Evolutionary conservation across 345 rosid species (phyloP).

Genomic region (Kernera saxatilis): DNA sequence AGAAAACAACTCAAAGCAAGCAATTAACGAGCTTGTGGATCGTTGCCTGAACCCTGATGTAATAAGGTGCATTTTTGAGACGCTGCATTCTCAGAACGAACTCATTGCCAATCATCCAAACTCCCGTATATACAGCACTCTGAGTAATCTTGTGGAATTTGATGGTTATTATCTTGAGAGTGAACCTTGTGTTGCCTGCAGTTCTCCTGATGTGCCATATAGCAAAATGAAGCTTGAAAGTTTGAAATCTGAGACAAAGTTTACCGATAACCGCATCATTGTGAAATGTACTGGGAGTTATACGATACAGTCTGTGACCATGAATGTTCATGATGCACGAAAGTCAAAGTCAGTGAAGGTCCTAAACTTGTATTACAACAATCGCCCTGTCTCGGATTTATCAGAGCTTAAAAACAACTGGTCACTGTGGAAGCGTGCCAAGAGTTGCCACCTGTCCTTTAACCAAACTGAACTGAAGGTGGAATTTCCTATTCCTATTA

Average conservation of each 20-base stretch:
- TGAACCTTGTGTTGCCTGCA: conserved; percentile 98
- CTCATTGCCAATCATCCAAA: conserved; percentile 98
- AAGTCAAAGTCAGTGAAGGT: conserved; percentile 98
- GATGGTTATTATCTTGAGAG: conserved; percentile 99
- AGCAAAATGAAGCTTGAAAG: conserved; percentile 97
- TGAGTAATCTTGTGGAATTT: conserved; percentile 90
- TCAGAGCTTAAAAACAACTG: conserved; percentile 97
- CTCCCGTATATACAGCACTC: conserved; percentile 89
- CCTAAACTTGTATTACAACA: conserved; percentile 89
- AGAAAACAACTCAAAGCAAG: conserved; percentile 70
- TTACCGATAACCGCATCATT: conserved; percentile 94
- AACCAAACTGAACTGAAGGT: conserved; percentile 97
- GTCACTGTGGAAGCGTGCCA: conserved; percentile 98
- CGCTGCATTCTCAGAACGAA: conserved; percentile 91
- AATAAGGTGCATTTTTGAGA: conserved; percentile 74
- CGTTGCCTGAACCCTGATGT: conserved; percentile 77
- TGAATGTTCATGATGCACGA: conserved; percentile 99
- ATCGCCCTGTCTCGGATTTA: conserved; percentile 93
- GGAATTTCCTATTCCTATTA: conserved; percentile 96
- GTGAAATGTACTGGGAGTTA: conserved; percentile 99
- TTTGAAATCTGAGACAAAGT: conserved; percentile 95
- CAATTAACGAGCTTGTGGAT: conserved; percentile 59
- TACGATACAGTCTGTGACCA: conserved; percentile 89
- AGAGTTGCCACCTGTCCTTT: conserved; percentile 94
- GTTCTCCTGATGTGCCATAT: conserved; percentile 98